Percentiles rank a stretch among this genome's conserved stretches.
Evolutionary conservation across 192 early-diverging fungal genomes (phyloP).

Genomic region (Chytriomyces sp.): DNA sequence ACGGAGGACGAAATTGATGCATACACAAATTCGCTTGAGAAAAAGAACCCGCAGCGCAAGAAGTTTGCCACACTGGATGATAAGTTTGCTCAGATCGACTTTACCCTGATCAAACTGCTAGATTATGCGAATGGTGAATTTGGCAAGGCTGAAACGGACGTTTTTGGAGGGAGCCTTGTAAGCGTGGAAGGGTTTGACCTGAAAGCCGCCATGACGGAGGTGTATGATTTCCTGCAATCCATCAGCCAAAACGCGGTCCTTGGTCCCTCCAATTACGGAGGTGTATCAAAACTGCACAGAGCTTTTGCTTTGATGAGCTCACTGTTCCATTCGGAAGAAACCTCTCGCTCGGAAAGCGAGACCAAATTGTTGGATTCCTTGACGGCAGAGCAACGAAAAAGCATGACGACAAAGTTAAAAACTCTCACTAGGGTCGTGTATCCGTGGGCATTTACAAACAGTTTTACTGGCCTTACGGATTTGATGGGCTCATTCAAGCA

Average conservation of each 20-base stretch:
- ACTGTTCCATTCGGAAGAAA: not conserved
- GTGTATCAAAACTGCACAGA: constrained; percentile 8
- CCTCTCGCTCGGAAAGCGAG: not conserved
- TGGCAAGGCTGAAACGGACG: not conserved
- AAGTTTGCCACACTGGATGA: constrained; percentile 7
- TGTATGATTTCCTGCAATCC: not conserved
- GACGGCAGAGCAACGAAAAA: not conserved
- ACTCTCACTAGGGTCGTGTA: not conserved
- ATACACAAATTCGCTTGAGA: constrained; percentile 21
- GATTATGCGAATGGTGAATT: constrained; percentile 20
- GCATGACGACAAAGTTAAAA: constrained; percentile 9
- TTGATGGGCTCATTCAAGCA: constrained; percentile 19
- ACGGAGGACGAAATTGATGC: constrained; percentile 26
- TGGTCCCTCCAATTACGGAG: constrained; percentile 20
- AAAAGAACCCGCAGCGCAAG: constrained; percentile 19
- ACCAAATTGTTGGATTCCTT: not conserved
- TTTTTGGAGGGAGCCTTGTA: constrained; percentile 16
- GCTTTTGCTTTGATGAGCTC: not conserved
- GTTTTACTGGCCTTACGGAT: constrained; percentile 15
- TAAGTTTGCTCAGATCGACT: not conserved
- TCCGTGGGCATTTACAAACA: constrained; percentile 32
- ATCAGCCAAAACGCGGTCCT: not conserved
- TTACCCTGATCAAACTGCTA: not conserved
- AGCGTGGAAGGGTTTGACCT: not conserved
- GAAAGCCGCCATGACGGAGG: not conserved